Conservation (phyloP, 306 rosid genomes). For the Datisca glomerata region DNA sequence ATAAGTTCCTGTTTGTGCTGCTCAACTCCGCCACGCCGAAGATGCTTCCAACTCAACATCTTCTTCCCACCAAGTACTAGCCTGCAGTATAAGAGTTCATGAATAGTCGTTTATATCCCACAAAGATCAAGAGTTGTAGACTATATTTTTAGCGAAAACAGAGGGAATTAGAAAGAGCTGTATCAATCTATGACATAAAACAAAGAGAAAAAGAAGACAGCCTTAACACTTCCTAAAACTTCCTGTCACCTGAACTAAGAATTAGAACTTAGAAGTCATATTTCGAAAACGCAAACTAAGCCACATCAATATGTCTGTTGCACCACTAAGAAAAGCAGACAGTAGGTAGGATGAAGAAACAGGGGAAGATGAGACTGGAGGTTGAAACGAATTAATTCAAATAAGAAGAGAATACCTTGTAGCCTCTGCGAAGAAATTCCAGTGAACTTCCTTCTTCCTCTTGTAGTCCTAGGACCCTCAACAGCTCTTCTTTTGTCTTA, state of each 20-base stretch:
- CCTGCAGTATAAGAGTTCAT: slow-evolving; percentile 28
- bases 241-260: too few species aligned
- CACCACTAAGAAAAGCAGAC: background rate
- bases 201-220: background rate
- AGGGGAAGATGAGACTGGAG: background rate
- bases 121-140: background rate
- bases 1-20: slow-evolving; percentile 7
- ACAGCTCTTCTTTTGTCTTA: slow-evolving; percentile 76
- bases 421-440: slow-evolving; percentile 91
- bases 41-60: slow-evolving; percentile 62
- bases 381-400: slow-evolving; percentile 10
- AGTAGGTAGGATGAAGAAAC: background rate
- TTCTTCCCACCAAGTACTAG: slow-evolving; percentile 97
- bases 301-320: too few species aligned
- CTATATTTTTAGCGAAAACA: background rate
- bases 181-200: too few species aligned
- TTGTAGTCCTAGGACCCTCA: slow-evolving; percentile 90
- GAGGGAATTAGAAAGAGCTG: background rate
- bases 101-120: background rate
- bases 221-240: background rate
- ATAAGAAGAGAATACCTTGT: slow-evolving; percentile 43
- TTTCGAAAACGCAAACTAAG: background rate
- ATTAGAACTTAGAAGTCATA: too few species aligned
- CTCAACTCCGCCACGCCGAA: slow-evolving; percentile 85
- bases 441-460: slow-evolving; percentile 93